Evolutionary conservation across 2,329 filamentous ascomycete genomes (phyloP), one percentile per base, ranked within the genome.

Genomic region (Claviceps sp.): DNA sequence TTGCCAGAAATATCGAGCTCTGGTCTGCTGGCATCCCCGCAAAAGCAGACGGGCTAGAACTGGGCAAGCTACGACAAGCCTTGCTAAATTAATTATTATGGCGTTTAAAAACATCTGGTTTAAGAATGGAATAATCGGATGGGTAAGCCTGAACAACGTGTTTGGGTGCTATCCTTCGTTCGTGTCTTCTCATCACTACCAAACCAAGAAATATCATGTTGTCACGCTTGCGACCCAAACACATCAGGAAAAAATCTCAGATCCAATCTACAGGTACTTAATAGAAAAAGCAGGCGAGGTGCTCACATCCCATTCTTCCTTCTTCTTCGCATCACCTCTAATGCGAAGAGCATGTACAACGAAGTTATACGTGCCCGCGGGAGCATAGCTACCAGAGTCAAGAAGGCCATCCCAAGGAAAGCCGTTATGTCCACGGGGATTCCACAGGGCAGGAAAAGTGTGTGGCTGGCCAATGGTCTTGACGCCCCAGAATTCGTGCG

Each of bases 341-440:
- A 80, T 70, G 54, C 69, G 70, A 55, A 80, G 61, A 2, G 75
- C 72, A 52, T 69, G 69, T 34, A 77, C 65, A 1, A 66, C 65
- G 49, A 79, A 65, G 60, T 71, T 73, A 62, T 81, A 80, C 34
- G 60, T 58, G 9, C 76, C 77, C 0, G 68, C 64, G 0, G 74
- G 71, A 2, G 69, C 76, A 54, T 73, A 77, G 1, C 58, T 65
- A 14, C 74, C 75, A 9, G 72, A 68, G 0, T 65, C 64, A 5
- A 79, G 62, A 50, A 64, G 63, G 9, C 77, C 77, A 48, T 74
- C 69, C 68, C 74, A 81, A 0, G 53, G 50, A 5, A 62, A 40
- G 26, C 26, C 26, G 26, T 26, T 5, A 57, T 51, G 52, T 60
- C 54, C 5, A 54, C 5, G 37, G 60, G 59, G 54, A 65, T 63